These are phyloP conservation scores for Akanthomyces muscarius DNA, from an alignment of 2,329 filamentous ascomycete genomes.

Conservation along the genomic window DNA sequence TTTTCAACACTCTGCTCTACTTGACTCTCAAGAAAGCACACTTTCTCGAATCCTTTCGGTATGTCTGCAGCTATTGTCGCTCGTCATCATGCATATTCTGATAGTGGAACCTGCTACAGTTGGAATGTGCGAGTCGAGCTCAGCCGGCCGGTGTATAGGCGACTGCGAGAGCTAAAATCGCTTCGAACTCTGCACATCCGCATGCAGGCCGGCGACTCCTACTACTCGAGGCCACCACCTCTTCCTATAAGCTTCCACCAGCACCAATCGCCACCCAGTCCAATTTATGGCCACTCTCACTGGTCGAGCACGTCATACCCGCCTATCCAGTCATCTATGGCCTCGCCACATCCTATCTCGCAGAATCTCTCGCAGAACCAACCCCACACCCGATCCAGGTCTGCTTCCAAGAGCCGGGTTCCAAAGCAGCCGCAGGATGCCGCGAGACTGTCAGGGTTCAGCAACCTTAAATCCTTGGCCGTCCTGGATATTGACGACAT, in stretches of 20 bases:
- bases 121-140: constrained; percentile 65
- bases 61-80: constrained; percentile 23
- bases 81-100: neutral
- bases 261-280: constrained; percentile 8
- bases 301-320: constrained; percentile 25
- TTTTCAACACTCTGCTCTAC: constrained; percentile 58
- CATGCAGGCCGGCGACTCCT: constrained; percentile 54
- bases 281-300: constrained; percentile 20
- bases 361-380: constrained; percentile 13
- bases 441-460: constrained; percentile 55
- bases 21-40: constrained; percentile 53
- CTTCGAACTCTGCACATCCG: constrained; percentile 54
- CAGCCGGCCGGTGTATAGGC: constrained; percentile 53
- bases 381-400: constrained; percentile 25
- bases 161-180: constrained; percentile 50
- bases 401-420: constrained; percentile 36
- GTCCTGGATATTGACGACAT: constrained; percentile 59
- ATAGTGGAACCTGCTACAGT: constrained; percentile 29
- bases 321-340: constrained; percentile 22
- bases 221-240: constrained; percentile 48
- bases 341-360: constrained; percentile 13
- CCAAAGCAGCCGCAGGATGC: constrained; percentile 40
- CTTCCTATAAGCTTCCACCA: constrained; percentile 27
- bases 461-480: constrained; percentile 47
- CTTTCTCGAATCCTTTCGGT: constrained; percentile 55